Evolutionary conservation across 768 basidiomycete species (phyloP).

Genomic region (Calocera cornea): DNA sequence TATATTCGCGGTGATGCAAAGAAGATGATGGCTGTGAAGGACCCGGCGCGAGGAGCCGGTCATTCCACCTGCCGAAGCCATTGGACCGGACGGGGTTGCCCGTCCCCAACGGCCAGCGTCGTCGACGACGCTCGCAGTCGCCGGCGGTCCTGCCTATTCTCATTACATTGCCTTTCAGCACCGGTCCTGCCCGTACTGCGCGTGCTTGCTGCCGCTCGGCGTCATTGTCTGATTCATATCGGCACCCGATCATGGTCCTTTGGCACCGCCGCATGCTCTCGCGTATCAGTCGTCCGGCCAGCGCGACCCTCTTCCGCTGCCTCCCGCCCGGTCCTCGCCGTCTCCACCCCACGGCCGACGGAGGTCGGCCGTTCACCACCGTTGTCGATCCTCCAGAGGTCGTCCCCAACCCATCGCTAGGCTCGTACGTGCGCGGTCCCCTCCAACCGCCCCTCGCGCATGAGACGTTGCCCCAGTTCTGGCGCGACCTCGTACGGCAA

Average conservation of each 20-base stretch:
- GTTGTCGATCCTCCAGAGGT: not conserved
- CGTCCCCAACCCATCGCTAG: not conserved
- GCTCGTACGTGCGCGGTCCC: conserved; percentile 2
- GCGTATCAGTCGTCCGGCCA: not conserved
- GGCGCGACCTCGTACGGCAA: not conserved
- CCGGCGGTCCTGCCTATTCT: no score
- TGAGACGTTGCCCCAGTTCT: not conserved
- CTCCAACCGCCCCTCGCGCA: not conserved
- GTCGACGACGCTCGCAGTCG: no score
- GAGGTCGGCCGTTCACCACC: not conserved
- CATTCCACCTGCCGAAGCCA: no score
- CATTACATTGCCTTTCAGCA: no score
- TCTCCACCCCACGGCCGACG: not conserved
- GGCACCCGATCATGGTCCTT: not conserved
- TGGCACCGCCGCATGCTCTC: not conserved
- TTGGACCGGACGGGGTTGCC: no score
- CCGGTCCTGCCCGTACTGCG: no score
- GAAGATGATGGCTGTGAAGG: no score
- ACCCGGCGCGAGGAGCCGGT: no score
- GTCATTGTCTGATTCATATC: not conserved
- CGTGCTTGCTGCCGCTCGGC: not conserved
- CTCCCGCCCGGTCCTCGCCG: conserved; percentile 1
- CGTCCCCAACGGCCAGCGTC: no score
- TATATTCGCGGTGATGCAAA: no score
- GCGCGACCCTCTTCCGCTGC: not conserved